Conservation (phyloP, 2,329 filamentous ascomycete species). For the Aspergillus thermomutatus region DNA sequence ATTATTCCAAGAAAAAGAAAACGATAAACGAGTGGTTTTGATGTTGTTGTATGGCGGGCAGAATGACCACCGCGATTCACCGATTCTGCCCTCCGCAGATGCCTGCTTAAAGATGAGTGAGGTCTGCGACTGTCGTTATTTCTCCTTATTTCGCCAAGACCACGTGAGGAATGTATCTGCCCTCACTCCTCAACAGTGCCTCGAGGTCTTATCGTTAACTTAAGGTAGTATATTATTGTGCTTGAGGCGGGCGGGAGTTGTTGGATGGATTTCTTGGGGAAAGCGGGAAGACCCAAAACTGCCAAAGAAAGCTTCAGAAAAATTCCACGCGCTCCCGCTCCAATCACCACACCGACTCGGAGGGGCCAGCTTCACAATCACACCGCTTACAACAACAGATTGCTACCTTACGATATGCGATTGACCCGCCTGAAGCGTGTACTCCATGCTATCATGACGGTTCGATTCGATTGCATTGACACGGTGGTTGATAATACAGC, state of each 20-base stretch:
- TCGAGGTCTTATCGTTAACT: neutral
- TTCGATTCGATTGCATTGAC: neutral
- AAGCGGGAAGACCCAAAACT: constrained; percentile 6
- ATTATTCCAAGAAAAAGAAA: neutral
- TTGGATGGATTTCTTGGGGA: constrained; percentile 2
- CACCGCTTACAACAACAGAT: constrained; percentile 9
- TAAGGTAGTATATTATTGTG: neutral
- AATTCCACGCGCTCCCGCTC: constrained; percentile 22
- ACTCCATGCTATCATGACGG: neutral
- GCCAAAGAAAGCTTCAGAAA: constrained; percentile 5
- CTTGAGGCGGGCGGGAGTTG: neutral
- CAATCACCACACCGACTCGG: constrained; percentile 22
- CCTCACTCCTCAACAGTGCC: neutral
- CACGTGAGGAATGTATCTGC: neutral
- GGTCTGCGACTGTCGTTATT: neutral
- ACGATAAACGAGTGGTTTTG: neutral
- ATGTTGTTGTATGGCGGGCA: neutral
- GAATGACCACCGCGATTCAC: neutral
- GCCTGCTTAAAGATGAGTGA: neutral
- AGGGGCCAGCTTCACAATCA: constrained; percentile 17
- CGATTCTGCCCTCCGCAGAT: neutral
- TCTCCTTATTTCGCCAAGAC: neutral
- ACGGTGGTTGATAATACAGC: neutral
- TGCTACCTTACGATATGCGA: neutral
- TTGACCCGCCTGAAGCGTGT: neutral